Evolutionary conservation across 148 eudicot genomes (phyloP).

Genomic region (Dysphania ambrosioides): DNA sequence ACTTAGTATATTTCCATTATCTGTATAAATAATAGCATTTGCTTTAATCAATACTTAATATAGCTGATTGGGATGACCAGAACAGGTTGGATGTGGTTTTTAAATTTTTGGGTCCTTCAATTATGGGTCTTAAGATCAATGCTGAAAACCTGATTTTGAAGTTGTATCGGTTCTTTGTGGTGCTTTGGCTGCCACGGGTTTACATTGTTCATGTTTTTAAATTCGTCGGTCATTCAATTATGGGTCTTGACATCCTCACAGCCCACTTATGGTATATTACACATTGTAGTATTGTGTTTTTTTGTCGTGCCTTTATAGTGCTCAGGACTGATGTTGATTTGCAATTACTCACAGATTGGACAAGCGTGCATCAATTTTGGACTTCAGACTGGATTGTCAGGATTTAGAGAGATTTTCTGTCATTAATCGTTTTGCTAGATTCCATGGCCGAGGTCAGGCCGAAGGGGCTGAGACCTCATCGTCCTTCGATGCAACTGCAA

Average conservation of each 20-base stretch:
- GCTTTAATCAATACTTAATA: too few species aligned
- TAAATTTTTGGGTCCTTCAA: not conserved
- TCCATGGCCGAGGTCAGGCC: constrained; percentile 67
- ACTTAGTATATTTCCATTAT: not conserved
- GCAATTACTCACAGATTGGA: constrained; percentile 52
- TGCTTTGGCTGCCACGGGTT: not conserved
- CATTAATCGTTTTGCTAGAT: constrained; percentile 76
- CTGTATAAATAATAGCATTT: not conserved
- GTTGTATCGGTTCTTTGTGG: not conserved
- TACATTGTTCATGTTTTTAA: not conserved
- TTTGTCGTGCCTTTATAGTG: not conserved
- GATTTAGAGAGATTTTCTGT: constrained; percentile 76
- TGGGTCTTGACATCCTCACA: not conserved
- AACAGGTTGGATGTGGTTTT: not conserved
- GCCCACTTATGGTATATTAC: not conserved
- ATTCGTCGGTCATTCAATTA: too few species aligned
- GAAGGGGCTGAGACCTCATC: constrained; percentile 56
- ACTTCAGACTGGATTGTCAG: constrained; percentile 73
- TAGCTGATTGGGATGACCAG: not conserved
- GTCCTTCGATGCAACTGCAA: constrained; percentile 41
- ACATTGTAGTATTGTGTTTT: not conserved
- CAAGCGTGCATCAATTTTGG: constrained; percentile 64
- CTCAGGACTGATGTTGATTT: constrained; percentile 11
- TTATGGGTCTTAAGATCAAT: not conserved
- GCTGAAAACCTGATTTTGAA: too few species aligned